Percentiles rank a stretch among this genome's conserved stretches.
phyloP scores from a whole-genome alignment of 495 filamentous ascomycete species.

The Hypoxylon lienhwacheense region DNA sequence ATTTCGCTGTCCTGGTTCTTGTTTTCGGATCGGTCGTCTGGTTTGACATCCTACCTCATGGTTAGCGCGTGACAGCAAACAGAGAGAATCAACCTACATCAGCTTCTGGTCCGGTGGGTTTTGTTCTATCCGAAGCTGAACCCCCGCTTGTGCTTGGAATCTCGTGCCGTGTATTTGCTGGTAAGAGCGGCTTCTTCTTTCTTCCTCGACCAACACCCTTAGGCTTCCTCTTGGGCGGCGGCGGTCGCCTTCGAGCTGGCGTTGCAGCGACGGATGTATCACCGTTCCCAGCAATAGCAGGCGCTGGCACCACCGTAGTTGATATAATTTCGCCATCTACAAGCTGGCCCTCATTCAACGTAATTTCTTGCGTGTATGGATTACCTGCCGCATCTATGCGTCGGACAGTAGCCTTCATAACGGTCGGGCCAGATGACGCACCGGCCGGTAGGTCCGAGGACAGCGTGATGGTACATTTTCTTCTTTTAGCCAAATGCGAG shows the following conservation, averaged over 20 bases:
- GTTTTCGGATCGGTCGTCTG: constrained; percentile 46
- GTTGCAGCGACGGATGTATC: constrained; percentile 38
- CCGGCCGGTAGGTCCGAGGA: constrained; percentile 48
- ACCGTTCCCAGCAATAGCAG: constrained; percentile 26
- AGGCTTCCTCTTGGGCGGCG: constrained; percentile 74
- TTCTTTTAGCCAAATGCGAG: constrained; percentile 84
- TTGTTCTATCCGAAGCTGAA: constrained; percentile 33
- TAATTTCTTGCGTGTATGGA: constrained; percentile 76
- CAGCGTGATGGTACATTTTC: constrained; percentile 64
- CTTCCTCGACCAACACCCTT: constrained; percentile 69
- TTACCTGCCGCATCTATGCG: constrained; percentile 77
- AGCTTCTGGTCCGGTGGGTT: constrained; percentile 17
- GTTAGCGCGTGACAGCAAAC: constrained; percentile 45
- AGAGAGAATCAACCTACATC: constrained; percentile 16
- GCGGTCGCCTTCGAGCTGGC: constrained; percentile 61
- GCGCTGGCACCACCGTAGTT: constrained; percentile 52
- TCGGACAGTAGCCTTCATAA: constrained; percentile 76
- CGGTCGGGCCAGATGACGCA: constrained; percentile 48
- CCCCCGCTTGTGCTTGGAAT: constrained; percentile 39
- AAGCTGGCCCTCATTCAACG: constrained; percentile 75
- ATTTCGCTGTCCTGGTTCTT: constrained; percentile 49
- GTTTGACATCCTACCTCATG: constrained; percentile 46
- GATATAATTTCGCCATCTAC: constrained; percentile 78
- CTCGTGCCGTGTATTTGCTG: constrained; percentile 39
- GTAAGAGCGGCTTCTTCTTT: constrained; percentile 62